Evolutionary conservation across 495 filamentous ascomycete species (phyloP).

Genomic region (Pyronema domesticum): DNA sequence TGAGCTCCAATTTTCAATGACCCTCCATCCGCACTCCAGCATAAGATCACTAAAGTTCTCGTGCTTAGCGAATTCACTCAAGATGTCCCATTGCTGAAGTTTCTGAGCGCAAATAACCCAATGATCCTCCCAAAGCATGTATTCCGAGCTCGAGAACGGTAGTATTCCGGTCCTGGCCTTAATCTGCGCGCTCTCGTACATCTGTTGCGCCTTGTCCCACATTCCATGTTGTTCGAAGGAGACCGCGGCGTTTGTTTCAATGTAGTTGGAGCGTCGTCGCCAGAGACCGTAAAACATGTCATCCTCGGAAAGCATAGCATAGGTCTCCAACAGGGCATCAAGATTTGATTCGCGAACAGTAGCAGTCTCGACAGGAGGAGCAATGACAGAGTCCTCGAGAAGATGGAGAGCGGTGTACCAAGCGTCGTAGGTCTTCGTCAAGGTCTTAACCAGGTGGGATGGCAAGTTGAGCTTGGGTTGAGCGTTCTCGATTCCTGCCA

Average conservation of each 20-base stretch:
- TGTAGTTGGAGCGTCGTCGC: constrained; percentile 83
- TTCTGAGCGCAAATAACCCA: constrained; percentile 97
- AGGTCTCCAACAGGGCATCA: constrained; percentile 81
- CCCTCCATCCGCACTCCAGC: constrained; percentile 84
- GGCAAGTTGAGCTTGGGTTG: constrained; percentile 79
- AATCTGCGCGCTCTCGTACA: constrained; percentile 92
- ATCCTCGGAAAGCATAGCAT: constrained; percentile 74
- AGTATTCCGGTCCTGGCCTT: constrained; percentile 85
- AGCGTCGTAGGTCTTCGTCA: constrained; percentile 75
- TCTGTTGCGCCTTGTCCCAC: constrained; percentile 94
- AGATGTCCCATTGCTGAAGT: constrained; percentile 94
- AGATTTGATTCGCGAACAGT: constrained; percentile 80
- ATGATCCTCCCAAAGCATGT: constrained; percentile 98
- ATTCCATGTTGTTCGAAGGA: constrained; percentile 98
- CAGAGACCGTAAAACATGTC: constrained; percentile 97
- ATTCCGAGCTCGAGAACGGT: constrained; percentile 90
- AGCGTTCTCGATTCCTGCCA: constrained; percentile 66
- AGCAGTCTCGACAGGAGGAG: constrained; percentile 65
- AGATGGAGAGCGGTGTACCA: constrained; percentile 83
- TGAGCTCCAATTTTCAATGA: constrained; percentile 77
- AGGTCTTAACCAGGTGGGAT: constrained; percentile 85
- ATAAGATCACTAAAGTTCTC: constrained; percentile 97
- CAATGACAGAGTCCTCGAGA: constrained; percentile 68
- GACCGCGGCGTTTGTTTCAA: constrained; percentile 88
- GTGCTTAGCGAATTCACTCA: constrained; percentile 95